Conservation (phyloP, 257 asterid genomes). For the Lithospermum erythrorhizon region DNA sequence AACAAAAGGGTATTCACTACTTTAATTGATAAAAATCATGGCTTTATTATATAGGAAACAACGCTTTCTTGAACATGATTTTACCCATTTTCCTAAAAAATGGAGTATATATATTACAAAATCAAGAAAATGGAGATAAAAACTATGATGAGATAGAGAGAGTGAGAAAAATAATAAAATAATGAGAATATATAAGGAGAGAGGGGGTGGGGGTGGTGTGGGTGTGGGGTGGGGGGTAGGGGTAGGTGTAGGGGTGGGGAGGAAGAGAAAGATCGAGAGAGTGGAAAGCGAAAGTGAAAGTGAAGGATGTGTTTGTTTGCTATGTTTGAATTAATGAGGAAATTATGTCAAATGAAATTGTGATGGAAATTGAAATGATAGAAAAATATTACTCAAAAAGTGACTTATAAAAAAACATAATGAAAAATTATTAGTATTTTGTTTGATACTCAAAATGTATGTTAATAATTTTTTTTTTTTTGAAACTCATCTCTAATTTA, state of each 20-base stretch:
- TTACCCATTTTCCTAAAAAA: not conserved
- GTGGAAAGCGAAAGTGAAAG: slow-evolving; percentile 11
- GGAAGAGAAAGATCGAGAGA: slow-evolving; percentile 32
- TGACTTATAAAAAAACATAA: no score
- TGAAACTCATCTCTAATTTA: no score
- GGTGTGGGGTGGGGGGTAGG: slow-evolving; percentile 11
- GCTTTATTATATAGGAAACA: not conserved
- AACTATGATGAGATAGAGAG: not conserved
- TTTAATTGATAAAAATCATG: not conserved
- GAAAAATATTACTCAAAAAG: no score
- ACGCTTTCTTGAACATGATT: not conserved
- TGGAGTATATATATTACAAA: no score
- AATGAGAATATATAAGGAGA: not conserved
- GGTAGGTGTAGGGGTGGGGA: slow-evolving; percentile 16
- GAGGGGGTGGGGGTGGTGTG: not conserved
- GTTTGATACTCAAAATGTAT: no score
- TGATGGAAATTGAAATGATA: not conserved
- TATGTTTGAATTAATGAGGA: slow-evolving; percentile 14
- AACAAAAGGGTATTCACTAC: not conserved
- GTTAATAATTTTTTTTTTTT: no score
- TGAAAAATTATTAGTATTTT: no score
- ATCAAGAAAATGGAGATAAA: not conserved
- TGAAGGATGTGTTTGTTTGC: not conserved
- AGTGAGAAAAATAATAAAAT: not conserved
- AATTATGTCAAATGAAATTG: slow-evolving; percentile 22